Conservation (phyloP, 495 filamentous ascomycete species). For the Thozetella sp. region DNA sequence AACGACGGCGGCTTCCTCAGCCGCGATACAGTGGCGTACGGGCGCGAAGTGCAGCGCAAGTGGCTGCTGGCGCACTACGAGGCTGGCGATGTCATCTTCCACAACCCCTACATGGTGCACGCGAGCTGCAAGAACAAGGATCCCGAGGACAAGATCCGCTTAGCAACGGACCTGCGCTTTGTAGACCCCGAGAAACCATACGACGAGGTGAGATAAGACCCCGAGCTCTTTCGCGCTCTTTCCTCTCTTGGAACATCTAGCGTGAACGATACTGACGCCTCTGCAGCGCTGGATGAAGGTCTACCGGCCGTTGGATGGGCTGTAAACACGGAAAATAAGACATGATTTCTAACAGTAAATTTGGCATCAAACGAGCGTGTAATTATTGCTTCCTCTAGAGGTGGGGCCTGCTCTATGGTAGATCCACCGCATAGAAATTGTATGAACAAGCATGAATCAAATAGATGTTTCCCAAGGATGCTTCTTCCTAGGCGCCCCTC, state of each 20-base stretch:
- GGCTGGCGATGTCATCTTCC: slow-evolving; percentile 64
- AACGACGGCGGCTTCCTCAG: slow-evolving; percentile 28
- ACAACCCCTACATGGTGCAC: slow-evolving; percentile 60
- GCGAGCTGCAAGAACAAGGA: slow-evolving; percentile 58
- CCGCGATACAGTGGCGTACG: slow-evolving; percentile 36
- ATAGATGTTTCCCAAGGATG: too few species aligned
- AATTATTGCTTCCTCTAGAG: too few species aligned
- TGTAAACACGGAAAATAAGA: neutral
- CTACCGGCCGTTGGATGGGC: neutral
- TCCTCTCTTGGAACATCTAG: too few species aligned
- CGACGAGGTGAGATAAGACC: slow-evolving; percentile 24
- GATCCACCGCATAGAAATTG: too few species aligned
- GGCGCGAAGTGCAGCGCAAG: slow-evolving; percentile 33
- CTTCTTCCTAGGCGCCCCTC: too few species aligned
- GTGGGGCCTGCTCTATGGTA: too few species aligned
- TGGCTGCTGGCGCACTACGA: slow-evolving; percentile 60
- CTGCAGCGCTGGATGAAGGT: neutral
- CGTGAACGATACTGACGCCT: too few species aligned
- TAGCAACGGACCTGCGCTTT: slow-evolving; percentile 60
- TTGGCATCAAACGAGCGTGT: too few species aligned
- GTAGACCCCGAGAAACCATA: slow-evolving; percentile 49
- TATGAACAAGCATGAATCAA: too few species aligned
- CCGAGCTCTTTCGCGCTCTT: neutral
- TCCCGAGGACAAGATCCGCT: slow-evolving; percentile 52
- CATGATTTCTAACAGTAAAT: too few species aligned